Evolutionary conservation across 2,329 filamentous ascomycete genomes (phyloP).

Genomic region (Ceratocystis cubensis): DNA sequence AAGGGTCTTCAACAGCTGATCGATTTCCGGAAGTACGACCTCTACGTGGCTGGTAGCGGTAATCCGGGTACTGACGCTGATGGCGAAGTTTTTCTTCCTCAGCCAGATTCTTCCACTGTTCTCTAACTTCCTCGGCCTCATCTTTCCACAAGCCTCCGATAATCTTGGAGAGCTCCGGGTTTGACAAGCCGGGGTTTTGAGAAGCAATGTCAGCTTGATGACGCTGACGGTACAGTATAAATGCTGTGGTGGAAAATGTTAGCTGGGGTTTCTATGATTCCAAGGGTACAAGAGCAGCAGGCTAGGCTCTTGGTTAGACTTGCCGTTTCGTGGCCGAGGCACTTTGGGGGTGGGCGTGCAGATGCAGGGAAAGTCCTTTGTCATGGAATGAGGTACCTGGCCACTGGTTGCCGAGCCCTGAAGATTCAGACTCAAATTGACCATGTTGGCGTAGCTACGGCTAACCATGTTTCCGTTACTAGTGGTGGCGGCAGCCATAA

Average conservation of each 20-base stretch:
- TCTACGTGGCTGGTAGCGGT: constrained; percentile 81
- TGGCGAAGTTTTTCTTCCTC: constrained; percentile 89
- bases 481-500: constrained; percentile 5
- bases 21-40: constrained; percentile 30
- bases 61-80: constrained; percentile 79
- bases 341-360: constrained; percentile 46
- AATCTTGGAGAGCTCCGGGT: constrained; percentile 94
- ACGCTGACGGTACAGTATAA: constrained; percentile 93
- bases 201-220: constrained; percentile 72
- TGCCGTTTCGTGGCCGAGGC: constrained; percentile 47
- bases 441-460: constrained; percentile 29
- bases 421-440: constrained; percentile 30
- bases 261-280: constrained; percentile 9
- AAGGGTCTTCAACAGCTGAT: constrained; percentile 33
- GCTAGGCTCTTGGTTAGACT: constrained; percentile 25
- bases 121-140: constrained; percentile 60
- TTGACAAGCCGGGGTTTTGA: constrained; percentile 76
- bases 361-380: constrained; percentile 39
- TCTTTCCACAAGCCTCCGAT: constrained; percentile 86
- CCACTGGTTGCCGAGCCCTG: constrained; percentile 24
- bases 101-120: constrained; percentile 77
- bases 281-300: neutral
- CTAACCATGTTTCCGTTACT: constrained; percentile 6
- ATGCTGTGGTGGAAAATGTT: constrained; percentile 46
- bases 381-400: constrained; percentile 20